A percentile compares a stretch with the other conserved stretches of the same genome.
Conservation (phyloP, 2,329 filamentous ascomycete species). For the Sclerotinia sclerotiorum region DNA sequence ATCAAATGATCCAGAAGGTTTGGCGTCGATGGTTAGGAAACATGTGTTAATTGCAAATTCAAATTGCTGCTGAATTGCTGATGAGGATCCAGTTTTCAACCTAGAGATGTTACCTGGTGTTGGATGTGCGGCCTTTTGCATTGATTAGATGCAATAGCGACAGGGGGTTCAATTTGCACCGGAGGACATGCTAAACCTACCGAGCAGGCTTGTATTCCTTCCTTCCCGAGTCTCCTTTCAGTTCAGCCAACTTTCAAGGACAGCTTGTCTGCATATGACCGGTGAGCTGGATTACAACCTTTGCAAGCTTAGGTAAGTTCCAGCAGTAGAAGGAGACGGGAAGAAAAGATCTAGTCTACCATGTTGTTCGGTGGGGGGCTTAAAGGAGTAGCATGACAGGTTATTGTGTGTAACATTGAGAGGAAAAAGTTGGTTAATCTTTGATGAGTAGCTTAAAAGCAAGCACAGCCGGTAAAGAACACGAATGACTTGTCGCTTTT, state of each 20-base stretch:
- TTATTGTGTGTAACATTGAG: slow-evolving; percentile 24
- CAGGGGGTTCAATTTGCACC: slow-evolving; percentile 23
- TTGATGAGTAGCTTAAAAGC: slow-evolving; percentile 27
- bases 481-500: slow-evolving; percentile 25
- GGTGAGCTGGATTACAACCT: slow-evolving; percentile 17
- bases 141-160: slow-evolving; percentile 27
- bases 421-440: slow-evolving; percentile 17
- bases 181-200: slow-evolving; percentile 23
- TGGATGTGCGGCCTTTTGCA: slow-evolving; percentile 28
- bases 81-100: slow-evolving; percentile 25
- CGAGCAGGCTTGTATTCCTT: slow-evolving; percentile 25
- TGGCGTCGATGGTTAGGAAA: slow-evolving; percentile 21
- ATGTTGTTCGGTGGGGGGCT: slow-evolving; percentile 28
- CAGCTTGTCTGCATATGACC: slow-evolving; percentile 27
- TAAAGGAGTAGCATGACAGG: slow-evolving; percentile 28
- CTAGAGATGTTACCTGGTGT: slow-evolving; percentile 26
- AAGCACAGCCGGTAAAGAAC: slow-evolving; percentile 25
- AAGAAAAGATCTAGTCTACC: slow-evolving; percentile 20
- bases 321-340: slow-evolving; percentile 23
- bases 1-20: slow-evolving; percentile 17
- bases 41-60: slow-evolving; percentile 19
- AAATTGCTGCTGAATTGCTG: slow-evolving; percentile 19
- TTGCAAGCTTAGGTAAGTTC: slow-evolving; percentile 23
- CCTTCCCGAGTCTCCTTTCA: slow-evolving; percentile 18
- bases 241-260: slow-evolving; percentile 24